Evolutionary conservation across 202 grass and related monocot species (phyloP), one percentile per base, ranked within the genome.

Genomic region (Eragrostis tef): DNA sequence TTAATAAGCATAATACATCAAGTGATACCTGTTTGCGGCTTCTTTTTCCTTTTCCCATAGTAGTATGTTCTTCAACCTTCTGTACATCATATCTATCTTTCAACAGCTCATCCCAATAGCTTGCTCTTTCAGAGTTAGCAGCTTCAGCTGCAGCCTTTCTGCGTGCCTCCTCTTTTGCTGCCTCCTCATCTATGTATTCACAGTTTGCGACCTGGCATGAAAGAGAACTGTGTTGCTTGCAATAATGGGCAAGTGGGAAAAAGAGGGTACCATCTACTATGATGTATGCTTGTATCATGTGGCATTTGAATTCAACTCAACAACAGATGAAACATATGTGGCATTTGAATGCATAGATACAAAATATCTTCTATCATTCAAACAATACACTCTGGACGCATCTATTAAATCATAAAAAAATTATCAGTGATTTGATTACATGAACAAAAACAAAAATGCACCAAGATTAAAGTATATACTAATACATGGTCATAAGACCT

Each of bases 1-100:
- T n/a, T n/a, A n/a, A 67, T 31, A 4, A 74, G 56, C 16, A 69
- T 31, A 77, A 79, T 22, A 26, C 13, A 15, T 43, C 68, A 64
- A 86, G 49, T 25, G 19, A 26, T 85, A 96, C 97, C 83, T 99
- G 97, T 81, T 99, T 99, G 66, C 97, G 93, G 81, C 93, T 96
- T 83, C 97, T 91, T 93, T 99, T 99, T 64, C 97, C 97, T 87
- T 99, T 99, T 49, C 96, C 96, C 96, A 99, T 96, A 78, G 90
- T 67, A 26, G 89, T 95, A 81, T 93, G 75, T 79, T 96, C 93
- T 90, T 99, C 97, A 81, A 96, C 77, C 87, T 99, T 85, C 80
- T 92, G 70, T 48, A 87, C 93, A 86, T 89, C 91, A 26, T 86
- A 89, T 92, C 21, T 87, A 65, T 96, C 91, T 64, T 91, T 96